Base-by-base conservation (phyloP, 257 asterid genomes). In the Verbena officinalis region DNA sequence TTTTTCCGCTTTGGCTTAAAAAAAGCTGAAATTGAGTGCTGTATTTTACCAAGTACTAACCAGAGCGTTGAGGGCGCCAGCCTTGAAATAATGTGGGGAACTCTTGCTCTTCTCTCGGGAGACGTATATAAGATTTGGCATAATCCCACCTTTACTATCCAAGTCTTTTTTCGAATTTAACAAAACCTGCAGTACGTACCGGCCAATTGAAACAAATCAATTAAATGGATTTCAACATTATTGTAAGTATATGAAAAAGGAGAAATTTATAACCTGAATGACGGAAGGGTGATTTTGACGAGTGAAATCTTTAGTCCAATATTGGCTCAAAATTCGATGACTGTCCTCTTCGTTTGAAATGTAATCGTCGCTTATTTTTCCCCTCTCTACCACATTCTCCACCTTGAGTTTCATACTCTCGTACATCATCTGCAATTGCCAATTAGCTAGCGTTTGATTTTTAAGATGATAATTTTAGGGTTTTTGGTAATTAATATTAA, bases 1-100 rank as follows among this genome's bases (percentile, higher is more conserved):
- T n/a, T n/a, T n/a, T n/a, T n/a, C n/a, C n/a, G n/a, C n/a, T n/a
- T n/a, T n/a, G n/a, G n/a, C n/a, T n/a, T n/a, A n/a, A n/a, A n/a
- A n/a, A n/a, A n/a, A n/a, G n/a, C n/a, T n/a, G n/a, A n/a, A n/a
- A n/a, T n/a, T n/a, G n/a, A n/a, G n/a, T n/a, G n/a, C n/a, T n/a
- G n/a, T n/a, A n/a, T n/a, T n/a, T n/a, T n/a, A n/a, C n/a, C n/a
- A n/a, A n/a, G 12, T 24, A 54, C 42, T 15, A 62, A 85, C 97
- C 67, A 90, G 68, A 40, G 87, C 58, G 70, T 90, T 90, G 58
- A 90, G 96, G 55, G 97, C 96, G 11, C 97, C 97, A 0, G 90
- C 96, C 78, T 90, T 87, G 52, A 85, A 90, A 61, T 87, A 74
- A 56, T 90, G 97, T 3, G 83, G 77, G 38, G 69, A 68, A 6